Percentiles rank a stretch among this genome's conserved stretches.
Conservation (phyloP, 345 rosid species). For the Geranium brycei region DNA sequence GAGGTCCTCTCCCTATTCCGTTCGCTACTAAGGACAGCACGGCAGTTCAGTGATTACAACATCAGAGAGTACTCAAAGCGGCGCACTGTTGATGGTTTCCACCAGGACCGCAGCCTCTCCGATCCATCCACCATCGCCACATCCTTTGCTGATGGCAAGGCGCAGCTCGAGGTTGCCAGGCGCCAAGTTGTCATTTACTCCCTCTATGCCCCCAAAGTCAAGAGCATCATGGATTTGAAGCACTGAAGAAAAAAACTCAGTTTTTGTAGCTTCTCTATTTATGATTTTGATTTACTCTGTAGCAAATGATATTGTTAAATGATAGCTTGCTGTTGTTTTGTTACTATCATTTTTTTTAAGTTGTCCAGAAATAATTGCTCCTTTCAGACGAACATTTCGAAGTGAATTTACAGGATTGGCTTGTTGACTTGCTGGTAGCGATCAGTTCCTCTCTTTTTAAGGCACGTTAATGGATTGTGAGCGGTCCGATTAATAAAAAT, state of each 20-base stretch:
- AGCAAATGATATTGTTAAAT: too few relatives aligned
- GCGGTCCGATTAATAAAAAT: too few relatives aligned
- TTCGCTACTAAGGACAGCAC: constrained; percentile 57
- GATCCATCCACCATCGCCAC: constrained; percentile 8
- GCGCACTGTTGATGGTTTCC: constrained; percentile 62
- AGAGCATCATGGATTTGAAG: constrained; percentile 66
- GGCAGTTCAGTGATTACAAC: constrained; percentile 64
- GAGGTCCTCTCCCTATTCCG: constrained; percentile 50
- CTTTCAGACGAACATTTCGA: too few relatives aligned
- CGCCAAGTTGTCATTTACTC: constrained; percentile 53
- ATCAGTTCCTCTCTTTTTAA: too few relatives aligned
- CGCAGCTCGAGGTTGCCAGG: constrained; percentile 58
- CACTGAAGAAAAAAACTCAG: constrained; percentile 1
- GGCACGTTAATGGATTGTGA: too few relatives aligned
- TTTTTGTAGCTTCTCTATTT: too few relatives aligned
- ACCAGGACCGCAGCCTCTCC: constrained; percentile 1
- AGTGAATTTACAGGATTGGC: too few relatives aligned
- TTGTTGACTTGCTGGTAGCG: too few relatives aligned
- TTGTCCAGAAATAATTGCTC: too few relatives aligned
- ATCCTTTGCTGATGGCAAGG: constrained; percentile 44
- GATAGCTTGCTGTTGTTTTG: too few relatives aligned
- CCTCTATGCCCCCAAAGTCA: constrained; percentile 58
- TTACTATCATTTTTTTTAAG: too few relatives aligned
- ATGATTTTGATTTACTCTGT: too few relatives aligned
- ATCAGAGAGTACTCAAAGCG: constrained; percentile 70